Evolutionary conservation across 2,329 filamentous ascomycete genomes (phyloP).

Genomic region (Ceratocystis huliohia): DNA sequence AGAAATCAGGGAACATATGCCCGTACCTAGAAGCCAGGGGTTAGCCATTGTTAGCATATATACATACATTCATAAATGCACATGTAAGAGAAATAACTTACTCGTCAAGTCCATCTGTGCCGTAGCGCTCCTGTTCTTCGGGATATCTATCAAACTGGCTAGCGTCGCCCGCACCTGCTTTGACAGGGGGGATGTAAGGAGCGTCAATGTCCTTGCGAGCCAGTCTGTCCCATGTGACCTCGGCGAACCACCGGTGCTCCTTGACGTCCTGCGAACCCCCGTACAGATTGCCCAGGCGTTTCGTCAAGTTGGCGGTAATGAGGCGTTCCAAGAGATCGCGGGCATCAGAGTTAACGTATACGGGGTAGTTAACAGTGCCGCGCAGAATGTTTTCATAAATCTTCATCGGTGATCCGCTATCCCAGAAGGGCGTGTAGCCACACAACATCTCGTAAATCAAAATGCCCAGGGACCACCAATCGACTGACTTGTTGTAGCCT

Average conservation of each 20-base stretch:
- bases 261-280: conserved; percentile 87
- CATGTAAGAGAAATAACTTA: conserved; percentile 41
- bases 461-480: conserved; percentile 98
- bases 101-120: conserved; percentile 63
- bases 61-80: too few relatives aligned
- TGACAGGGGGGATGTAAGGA: conserved; percentile 90
- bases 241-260: conserved; percentile 88
- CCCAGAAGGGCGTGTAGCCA: conserved; percentile 98
- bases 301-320: conserved; percentile 89
- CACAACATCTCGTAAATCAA: conserved; percentile 99
- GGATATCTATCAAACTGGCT: conserved; percentile 98
- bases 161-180: conserved; percentile 84
- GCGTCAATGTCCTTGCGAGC: conserved; percentile 95
- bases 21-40: conserved; percentile 43
- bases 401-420: conserved; percentile 93
- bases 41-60: conserved; percentile 4
- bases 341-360: conserved; percentile 87
- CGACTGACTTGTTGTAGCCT: conserved; percentile 98
- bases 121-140: conserved; percentile 90
- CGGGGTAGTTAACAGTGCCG: conserved; percentile 89
- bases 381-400: conserved; percentile 99
- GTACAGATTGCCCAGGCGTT: conserved; percentile 86
- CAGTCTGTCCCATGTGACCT: conserved; percentile 94
- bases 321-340: conserved; percentile 84
- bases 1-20: conserved; percentile 65